Evolutionary conservation across 768 basidiomycete species (phyloP).

Genomic region (Termitomyces sp.): DNA sequence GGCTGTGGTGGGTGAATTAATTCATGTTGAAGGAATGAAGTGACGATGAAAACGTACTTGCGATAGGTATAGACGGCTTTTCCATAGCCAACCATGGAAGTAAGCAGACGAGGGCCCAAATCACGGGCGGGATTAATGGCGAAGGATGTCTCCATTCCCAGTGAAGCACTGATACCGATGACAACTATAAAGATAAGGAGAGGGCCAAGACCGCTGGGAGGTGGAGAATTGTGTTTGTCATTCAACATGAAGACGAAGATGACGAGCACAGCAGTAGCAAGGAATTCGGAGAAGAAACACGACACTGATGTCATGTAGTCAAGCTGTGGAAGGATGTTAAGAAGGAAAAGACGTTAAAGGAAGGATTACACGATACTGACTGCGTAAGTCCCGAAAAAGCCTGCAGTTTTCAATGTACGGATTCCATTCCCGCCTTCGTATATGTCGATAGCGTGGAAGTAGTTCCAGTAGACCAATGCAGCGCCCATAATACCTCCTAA

Average conservation of each 20-base stretch:
- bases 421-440: constrained; percentile 51
- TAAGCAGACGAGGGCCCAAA: constrained; percentile 57
- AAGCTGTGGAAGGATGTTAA: constrained; percentile 17
- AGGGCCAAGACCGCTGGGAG: constrained; percentile 46
- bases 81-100: constrained; percentile 66
- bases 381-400: constrained; percentile 55
- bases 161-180: constrained; percentile 47
- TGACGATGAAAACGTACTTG: constrained; percentile 23
- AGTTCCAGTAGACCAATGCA: constrained; percentile 59
- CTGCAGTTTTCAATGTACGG: constrained; percentile 51
- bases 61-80: constrained; percentile 31
- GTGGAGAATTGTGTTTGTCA: constrained; percentile 46
- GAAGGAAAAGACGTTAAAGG: neutral
- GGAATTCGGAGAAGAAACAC: constrained; percentile 44
- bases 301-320: constrained; percentile 35
- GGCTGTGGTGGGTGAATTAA: constrained; percentile 25
- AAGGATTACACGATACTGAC: constrained; percentile 28
- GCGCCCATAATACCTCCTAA: constrained; percentile 60
- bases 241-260: constrained; percentile 45
- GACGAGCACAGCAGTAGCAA: constrained; percentile 51
- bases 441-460: constrained; percentile 62
- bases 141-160: constrained; percentile 57
- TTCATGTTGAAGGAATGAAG: neutral
- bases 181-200: constrained; percentile 49
- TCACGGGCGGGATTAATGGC: constrained; percentile 38